These are phyloP conservation scores for Malania oleifera DNA, from an alignment of 164 flowering plant genomes.

Conservation along the genomic window DNA sequence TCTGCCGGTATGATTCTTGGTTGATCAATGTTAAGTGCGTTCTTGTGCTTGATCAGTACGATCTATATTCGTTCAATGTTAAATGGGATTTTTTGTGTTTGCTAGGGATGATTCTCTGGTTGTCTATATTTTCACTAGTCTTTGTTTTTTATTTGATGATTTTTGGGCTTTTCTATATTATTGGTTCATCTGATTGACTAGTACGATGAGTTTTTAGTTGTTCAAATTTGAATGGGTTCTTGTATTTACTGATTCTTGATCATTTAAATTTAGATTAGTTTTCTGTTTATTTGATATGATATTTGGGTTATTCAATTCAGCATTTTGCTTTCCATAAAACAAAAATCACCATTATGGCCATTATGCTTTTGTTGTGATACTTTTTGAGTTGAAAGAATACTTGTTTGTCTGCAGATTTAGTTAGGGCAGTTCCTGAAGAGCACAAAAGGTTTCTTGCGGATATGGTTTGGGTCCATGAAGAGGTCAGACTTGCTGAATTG, in stretches of 20 bases:
- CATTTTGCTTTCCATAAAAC: too few relatives aligned
- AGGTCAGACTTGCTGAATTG: slow-evolving; percentile 34
- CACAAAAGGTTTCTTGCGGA: slow-evolving; percentile 84
- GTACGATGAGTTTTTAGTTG: background rate
- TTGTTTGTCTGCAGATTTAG: slow-evolving; percentile 47
- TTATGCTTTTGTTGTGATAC: background rate
- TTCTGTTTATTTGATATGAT: too few relatives aligned
- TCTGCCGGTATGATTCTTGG: slow-evolving; percentile 55
- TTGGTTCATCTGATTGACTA: background rate
- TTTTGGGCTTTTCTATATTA: background rate
- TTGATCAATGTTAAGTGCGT: background rate
- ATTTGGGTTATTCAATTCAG: too few relatives aligned
- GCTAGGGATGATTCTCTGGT: background rate
- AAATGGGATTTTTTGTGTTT: background rate
- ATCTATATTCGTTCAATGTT: background rate
- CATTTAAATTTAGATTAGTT: background rate
- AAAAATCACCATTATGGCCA: too few relatives aligned
- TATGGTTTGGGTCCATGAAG: slow-evolving; percentile 94
- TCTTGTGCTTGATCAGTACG: background rate
- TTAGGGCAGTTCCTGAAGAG: slow-evolving; percentile 83
- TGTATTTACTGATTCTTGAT: background rate
- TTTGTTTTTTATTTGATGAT: background rate
- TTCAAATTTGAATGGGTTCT: background rate
- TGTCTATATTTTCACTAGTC: background rate
- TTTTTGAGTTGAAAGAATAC: background rate